Base-by-base conservation (phyloP, 176 grass and related monocot species). In the Musa itinerans region DNA sequence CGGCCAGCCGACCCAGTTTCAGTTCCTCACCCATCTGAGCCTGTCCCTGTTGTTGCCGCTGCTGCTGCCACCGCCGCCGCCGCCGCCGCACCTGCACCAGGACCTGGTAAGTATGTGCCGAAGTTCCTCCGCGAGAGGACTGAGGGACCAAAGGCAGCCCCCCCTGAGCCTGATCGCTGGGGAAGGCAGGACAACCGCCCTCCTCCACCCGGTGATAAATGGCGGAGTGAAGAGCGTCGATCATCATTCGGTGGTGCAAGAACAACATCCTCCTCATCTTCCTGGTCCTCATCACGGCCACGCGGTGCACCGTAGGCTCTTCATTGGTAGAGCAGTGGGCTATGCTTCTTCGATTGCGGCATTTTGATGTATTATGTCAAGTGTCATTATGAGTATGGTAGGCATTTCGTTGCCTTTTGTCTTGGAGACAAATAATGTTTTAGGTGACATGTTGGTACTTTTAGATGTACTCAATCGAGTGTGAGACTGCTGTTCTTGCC, bases 31-130 rank as follows among this genome's bases (percentile, higher is more conserved):
- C 24, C 34, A 3, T 52, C 50, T 1, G 57, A 80, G 14, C 78
- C 50, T 48, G 22, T 68, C 68, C 64, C 79, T 83, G 24, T 77
- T 34, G 58, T 34, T 52, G 77, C 79, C 13, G 72, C 75, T 0
- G 79, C 66, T 27, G 0, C 57, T 11, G 7, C 29, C 3, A n/a
- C n/a, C n/a, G 29, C 29, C 4, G 29, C 29, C 3, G 4, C 29
- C 0, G 29, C 29, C 29, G 29, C 34, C 34, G 6, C 34, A 43
- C 16, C 87, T 4, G 78, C 83, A 10, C 72, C 86, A 55, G 22
- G 71, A 81, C 10, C 86, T 57, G 81, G 76, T 52, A 92, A 75
- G 65, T 96, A 87, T 83, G 81, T 96, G n/a, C 93, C 89, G 0
- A 92, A 69, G 79, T 90, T 84, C 10, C 83, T 74, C 56, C 88